Evolutionary conservation across 208 protist genomes (phyloP).

Genomic region (Leishmania tropica): DNA sequence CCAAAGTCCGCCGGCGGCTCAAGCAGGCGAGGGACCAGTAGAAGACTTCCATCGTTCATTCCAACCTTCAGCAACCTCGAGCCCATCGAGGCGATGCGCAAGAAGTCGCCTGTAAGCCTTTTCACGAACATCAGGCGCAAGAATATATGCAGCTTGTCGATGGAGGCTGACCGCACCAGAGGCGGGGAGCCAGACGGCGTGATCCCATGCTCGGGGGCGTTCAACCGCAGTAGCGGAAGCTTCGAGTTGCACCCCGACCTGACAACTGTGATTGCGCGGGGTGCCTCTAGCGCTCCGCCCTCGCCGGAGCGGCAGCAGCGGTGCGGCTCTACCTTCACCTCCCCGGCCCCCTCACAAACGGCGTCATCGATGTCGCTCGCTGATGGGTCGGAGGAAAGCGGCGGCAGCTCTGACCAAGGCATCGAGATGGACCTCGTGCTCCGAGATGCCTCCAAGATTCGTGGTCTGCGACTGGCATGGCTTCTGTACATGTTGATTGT

Average conservation of each 20-base stretch:
- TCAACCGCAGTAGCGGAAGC: constrained; percentile 9
- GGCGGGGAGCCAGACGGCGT: constrained; percentile 1
- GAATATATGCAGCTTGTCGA: constrained; percentile 8
- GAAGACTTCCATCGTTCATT: neutral
- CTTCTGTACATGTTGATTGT: constrained; percentile 62
- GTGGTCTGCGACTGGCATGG: constrained; percentile 71
- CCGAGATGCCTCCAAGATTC: constrained; percentile 47
- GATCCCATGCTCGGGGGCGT: neutral
- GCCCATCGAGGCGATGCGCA: constrained; percentile 4
- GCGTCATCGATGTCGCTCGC: neutral
- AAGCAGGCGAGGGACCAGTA: neutral
- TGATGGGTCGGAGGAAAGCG: constrained; percentile 4
- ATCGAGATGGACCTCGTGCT: constrained; percentile 59
- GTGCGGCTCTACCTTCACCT: neutral
- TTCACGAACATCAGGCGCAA: constrained; percentile 6
- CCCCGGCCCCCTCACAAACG: neutral
- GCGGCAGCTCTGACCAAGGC: constrained; percentile 7
- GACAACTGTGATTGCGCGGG: neutral
- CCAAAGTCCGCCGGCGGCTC: neutral
- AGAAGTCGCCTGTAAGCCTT: constrained; percentile 6
- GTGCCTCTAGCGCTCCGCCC: neutral
- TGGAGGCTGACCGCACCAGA: neutral
- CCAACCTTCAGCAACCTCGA: constrained; percentile 13
- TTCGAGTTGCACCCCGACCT: neutral
- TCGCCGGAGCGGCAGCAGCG: neutral